phyloP scores from a whole-genome alignment of 2,329 filamentous ascomycete genomes.

The Alternaria brassicae region DNA sequence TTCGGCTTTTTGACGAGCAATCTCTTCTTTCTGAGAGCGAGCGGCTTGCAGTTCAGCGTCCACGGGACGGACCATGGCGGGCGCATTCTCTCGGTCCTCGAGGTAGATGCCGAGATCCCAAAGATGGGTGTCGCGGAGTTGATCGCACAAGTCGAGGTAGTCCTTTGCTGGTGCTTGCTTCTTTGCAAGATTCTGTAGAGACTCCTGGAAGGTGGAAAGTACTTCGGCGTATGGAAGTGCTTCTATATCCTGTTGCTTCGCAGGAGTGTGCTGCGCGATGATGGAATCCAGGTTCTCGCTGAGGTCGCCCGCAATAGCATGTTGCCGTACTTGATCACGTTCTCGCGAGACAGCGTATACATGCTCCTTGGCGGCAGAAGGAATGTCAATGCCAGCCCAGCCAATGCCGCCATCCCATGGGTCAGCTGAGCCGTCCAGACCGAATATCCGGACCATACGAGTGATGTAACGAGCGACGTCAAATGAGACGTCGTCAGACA shows the following conservation, averaged over 20 bases:
- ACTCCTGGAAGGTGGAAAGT: slow-evolving; percentile 63
- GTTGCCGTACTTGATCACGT: slow-evolving; percentile 64
- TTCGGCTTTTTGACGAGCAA: slow-evolving; percentile 53
- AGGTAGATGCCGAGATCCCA: slow-evolving; percentile 86
- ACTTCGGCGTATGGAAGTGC: slow-evolving; percentile 58
- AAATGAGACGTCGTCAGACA: slow-evolving; percentile 58
- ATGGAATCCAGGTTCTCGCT: slow-evolving; percentile 47
- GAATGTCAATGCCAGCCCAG: slow-evolving; percentile 71
- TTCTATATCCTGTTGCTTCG: slow-evolving; percentile 38
- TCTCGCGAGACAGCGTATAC: slow-evolving; percentile 66
- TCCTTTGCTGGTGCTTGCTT: slow-evolving; percentile 68
- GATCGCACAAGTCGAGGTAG: slow-evolving; percentile 74
- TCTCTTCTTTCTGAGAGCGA: slow-evolving; percentile 62
- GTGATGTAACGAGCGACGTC: slow-evolving; percentile 79
- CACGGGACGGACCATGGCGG: slow-evolving; percentile 77
- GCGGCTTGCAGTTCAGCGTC: slow-evolving; percentile 63
- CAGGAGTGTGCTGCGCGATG: slow-evolving; percentile 44
- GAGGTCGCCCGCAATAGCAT: slow-evolving; percentile 58
- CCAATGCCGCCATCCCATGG: slow-evolving; percentile 60
- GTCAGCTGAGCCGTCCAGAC: slow-evolving; percentile 69
- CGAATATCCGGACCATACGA: slow-evolving; percentile 82
- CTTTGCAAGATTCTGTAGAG: slow-evolving; percentile 63
- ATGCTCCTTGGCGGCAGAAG: slow-evolving; percentile 64
- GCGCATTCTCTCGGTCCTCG: slow-evolving; percentile 75
- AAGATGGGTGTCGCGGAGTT: slow-evolving; percentile 78